phyloP scores from a whole-genome alignment of 164 flowering plant species.

The Stephania yunnanensis region DNA sequence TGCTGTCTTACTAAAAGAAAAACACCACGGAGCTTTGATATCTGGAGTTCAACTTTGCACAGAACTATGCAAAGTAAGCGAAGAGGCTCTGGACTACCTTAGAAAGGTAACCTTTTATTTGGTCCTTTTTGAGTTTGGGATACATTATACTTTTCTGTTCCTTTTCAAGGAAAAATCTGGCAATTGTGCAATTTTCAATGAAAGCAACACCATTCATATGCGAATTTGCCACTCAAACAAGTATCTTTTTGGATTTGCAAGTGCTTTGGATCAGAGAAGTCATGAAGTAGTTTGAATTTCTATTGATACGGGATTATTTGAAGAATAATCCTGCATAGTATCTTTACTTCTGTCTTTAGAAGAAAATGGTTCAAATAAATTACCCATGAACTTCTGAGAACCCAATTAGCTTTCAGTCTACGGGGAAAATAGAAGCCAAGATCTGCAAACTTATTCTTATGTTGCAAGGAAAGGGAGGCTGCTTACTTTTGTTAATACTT shows the following conservation, averaged over 20 bases:
- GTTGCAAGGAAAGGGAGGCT: neutral
- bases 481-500: neutral
- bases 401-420: neutral
- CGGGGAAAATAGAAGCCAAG: neutral
- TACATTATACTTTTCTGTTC: too few relatives aligned
- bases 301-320: too few relatives aligned
- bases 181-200: too few relatives aligned
- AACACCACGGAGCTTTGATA: conserved; percentile 91
- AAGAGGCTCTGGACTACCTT: conserved; percentile 83
- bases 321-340: neutral
- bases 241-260: neutral
- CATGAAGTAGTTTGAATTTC: neutral
- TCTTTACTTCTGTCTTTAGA: neutral
- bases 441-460: neutral
- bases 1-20: conserved; percentile 82
- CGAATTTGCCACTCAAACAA: neutral
- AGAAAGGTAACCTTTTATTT: conserved; percentile 57
- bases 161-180: too few relatives aligned
- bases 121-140: neutral
- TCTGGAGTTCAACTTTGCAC: conserved; percentile 94
- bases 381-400: neutral
- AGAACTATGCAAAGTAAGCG: conserved; percentile 80
- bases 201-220: neutral
- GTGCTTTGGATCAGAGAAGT: neutral
- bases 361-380: neutral